These are phyloP conservation scores for Astrephomene gubernaculifera DNA, from an alignment of 139 green algal species.

Conservation along the genomic window DNA sequence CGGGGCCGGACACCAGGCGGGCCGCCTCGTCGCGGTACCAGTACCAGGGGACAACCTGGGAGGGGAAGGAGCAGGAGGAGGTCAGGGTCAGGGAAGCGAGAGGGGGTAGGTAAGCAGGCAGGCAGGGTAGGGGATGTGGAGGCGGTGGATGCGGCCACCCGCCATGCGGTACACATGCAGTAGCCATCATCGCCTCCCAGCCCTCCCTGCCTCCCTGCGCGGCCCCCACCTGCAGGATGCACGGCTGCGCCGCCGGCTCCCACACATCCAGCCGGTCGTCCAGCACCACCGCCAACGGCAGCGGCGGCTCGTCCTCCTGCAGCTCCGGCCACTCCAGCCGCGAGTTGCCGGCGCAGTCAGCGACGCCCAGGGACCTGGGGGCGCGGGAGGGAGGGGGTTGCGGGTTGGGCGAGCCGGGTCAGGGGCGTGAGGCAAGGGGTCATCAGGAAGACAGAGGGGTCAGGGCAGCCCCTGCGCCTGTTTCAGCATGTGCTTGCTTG, in stretches of 20 bases:
- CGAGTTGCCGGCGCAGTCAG: constrained; percentile 1
- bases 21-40: constrained; percentile 59
- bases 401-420: too few species aligned
- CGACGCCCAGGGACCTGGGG: constrained; percentile 34
- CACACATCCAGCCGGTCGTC: constrained; percentile 91
- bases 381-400: not conserved
- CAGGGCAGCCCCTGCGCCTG: too few species aligned
- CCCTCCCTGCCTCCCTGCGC: not conserved
- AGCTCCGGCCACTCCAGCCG: constrained; percentile 28
- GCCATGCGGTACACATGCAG: too few species aligned
- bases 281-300: constrained; percentile 83
- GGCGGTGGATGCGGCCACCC: too few species aligned
- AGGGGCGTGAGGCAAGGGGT: too few species aligned
- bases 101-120: too few species aligned
- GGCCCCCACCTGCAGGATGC: constrained; percentile 74
- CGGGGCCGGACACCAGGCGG: constrained; percentile 36
- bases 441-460: too few species aligned
- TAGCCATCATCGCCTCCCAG: not conserved
- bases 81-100: not conserved
- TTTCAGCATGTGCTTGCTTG: too few species aligned
- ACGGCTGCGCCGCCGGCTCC: constrained; percentile 65
- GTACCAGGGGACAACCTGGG: constrained; percentile 58
- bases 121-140: too few species aligned
- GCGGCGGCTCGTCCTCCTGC: constrained; percentile 15
- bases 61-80: not conserved